Evolutionary conservation across 2,329 filamentous ascomycete species (phyloP).

Genomic region (Penicillium thymicola): DNA sequence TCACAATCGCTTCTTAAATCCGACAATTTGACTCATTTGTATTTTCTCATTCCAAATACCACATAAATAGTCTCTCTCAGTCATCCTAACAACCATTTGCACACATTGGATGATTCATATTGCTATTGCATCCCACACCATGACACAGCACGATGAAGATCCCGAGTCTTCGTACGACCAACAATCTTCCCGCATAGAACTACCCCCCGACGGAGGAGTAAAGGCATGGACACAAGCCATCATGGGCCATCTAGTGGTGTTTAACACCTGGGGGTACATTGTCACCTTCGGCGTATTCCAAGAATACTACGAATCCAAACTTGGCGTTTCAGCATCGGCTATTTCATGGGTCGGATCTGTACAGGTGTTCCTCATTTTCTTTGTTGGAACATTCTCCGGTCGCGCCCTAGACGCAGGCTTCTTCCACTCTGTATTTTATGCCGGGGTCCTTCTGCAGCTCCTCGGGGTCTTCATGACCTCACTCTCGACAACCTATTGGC

Average conservation of each 20-base stretch:
- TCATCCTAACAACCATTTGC: no score
- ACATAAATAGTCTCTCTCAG: no score
- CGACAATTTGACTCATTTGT: background rate
- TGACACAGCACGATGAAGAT: background rate
- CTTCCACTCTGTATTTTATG: constrained; percentile 28
- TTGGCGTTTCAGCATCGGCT: constrained; percentile 30
- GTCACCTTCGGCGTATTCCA: constrained; percentile 43
- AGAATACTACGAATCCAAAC: constrained; percentile 32
- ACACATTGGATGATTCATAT: no score
- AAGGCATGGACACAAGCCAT: constrained; percentile 20
- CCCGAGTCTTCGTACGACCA: background rate
- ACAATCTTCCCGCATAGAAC: background rate
- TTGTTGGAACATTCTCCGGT: constrained; percentile 41
- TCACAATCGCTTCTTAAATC: background rate
- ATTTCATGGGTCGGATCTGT: constrained; percentile 46
- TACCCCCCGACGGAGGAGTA: constrained; percentile 20
- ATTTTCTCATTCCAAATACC: background rate
- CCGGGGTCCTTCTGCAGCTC: constrained; percentile 15
- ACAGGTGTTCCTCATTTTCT: constrained; percentile 44
- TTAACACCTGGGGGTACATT: constrained; percentile 17
- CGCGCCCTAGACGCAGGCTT: constrained; percentile 42
- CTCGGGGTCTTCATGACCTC: background rate
- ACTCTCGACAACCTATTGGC: background rate
- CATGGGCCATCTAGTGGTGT: constrained; percentile 14
- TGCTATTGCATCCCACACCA: background rate